Evolutionary conservation across 208 protist species (phyloP).

Genomic region (Leishmania amazonensis): DNA sequence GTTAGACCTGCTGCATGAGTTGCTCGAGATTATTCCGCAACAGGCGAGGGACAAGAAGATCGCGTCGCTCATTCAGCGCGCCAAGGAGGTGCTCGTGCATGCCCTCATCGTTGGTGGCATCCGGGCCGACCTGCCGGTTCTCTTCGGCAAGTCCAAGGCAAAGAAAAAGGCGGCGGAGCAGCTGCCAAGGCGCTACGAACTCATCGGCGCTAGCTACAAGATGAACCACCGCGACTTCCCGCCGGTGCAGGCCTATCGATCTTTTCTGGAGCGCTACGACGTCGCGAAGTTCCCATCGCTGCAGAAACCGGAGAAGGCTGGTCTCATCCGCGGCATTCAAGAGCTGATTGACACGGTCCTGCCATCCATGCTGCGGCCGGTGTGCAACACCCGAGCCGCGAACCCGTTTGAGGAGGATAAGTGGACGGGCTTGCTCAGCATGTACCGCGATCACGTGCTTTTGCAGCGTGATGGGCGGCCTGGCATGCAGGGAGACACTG

Average conservation of each 20-base stretch:
- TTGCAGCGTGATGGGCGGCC: constrained; percentile 30
- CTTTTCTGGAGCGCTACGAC: constrained; percentile 70
- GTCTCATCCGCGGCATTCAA: constrained; percentile 47
- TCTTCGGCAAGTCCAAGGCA: constrained; percentile 82
- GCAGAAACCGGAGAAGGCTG: constrained; percentile 72
- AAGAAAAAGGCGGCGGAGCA: constrained; percentile 58
- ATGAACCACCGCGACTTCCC: constrained; percentile 70
- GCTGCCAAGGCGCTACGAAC: constrained; percentile 62
- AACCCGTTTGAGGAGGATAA: constrained; percentile 36
- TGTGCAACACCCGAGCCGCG: constrained; percentile 30
- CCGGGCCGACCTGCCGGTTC: constrained; percentile 53
- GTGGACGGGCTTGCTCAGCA: constrained; percentile 40
- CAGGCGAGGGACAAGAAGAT: constrained; percentile 90
- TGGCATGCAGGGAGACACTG: constrained; percentile 35
- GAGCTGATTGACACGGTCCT: constrained; percentile 61
- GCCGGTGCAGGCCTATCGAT: constrained; percentile 40
- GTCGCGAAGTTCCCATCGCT: constrained; percentile 58
- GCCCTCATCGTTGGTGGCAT: constrained; percentile 83
- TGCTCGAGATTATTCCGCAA: constrained; percentile 79
- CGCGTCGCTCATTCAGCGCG: constrained; percentile 87
- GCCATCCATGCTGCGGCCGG: constrained; percentile 57
- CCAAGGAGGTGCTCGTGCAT: constrained; percentile 88
- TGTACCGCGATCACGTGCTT: constrained; percentile 53
- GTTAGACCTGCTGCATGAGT: constrained; percentile 82
- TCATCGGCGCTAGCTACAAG: constrained; percentile 54